These are phyloP conservation scores for Astrocystis sublimbata DNA, from an alignment of 495 filamentous ascomycete species.

Conservation along the genomic window DNA sequence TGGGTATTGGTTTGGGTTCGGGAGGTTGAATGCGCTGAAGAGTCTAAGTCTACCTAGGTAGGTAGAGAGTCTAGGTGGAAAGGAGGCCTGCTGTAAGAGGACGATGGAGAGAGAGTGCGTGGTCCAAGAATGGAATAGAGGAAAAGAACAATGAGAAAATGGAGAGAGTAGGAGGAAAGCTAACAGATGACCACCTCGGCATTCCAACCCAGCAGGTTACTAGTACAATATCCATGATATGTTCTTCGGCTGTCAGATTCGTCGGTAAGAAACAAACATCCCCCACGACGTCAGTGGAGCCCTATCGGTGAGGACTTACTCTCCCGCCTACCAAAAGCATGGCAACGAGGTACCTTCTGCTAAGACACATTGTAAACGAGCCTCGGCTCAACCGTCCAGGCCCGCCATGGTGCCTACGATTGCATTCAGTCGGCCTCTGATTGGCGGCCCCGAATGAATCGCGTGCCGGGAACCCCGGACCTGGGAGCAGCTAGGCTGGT, in stretches of 20 bases:
- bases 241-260: neutral
- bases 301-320: neutral
- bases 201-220: too few relatives aligned
- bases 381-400: slow-evolving; percentile 6
- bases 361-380: slow-evolving; percentile 2
- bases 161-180: neutral
- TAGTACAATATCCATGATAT: slow-evolving; percentile 8
- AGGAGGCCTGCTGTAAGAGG: neutral
- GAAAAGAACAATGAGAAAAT: neutral
- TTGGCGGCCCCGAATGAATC: neutral
- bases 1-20: neutral
- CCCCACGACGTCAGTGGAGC: slow-evolving; percentile 2
- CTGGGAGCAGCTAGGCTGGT: neutral
- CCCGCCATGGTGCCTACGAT: neutral
- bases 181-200: neutral
- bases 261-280: neutral
- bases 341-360: neutral
- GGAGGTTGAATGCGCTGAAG: neutral
- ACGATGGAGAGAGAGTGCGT: neutral
- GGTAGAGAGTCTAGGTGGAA: too few relatives aligned
- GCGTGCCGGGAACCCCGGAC: neutral
- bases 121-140: neutral
- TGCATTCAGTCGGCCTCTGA: neutral
- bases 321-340: neutral
- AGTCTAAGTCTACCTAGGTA: too few relatives aligned